Conservation (phyloP, 768 basidiomycete genomes). For the Trametes elegans region DNA sequence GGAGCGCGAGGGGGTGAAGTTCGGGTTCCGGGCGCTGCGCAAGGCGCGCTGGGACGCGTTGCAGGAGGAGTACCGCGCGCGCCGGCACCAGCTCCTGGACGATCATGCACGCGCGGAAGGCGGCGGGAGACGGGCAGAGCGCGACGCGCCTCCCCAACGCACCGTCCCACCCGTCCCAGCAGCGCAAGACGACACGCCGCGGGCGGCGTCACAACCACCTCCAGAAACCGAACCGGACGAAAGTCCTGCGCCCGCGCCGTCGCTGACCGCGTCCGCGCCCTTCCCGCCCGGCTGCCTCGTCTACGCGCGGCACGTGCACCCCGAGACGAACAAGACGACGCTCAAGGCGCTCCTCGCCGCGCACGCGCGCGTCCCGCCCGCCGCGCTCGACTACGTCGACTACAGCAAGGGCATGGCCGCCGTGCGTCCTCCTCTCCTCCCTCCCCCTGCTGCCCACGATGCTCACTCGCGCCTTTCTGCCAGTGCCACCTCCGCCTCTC, state of each 20-base stretch:
- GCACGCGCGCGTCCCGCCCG: constrained; percentile 27
- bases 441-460: not conserved
- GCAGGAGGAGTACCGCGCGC: constrained; percentile 67
- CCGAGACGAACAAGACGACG: constrained; percentile 80
- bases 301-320: constrained; percentile 67
- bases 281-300: constrained; percentile 69
- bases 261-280: constrained; percentile 27
- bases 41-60: constrained; percentile 63
- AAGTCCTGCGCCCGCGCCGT: not conserved
- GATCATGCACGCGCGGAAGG: constrained; percentile 35
- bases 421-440: constrained; percentile 39
- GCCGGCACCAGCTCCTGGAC: constrained; percentile 53
- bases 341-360: constrained; percentile 58
- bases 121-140: too few relatives aligned
- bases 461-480: not conserved
- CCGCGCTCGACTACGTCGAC: constrained; percentile 73
- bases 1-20: constrained; percentile 48
- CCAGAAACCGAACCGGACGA: not conserved
- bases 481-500: constrained; percentile 76
- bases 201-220: not conserved
- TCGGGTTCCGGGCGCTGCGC: constrained; percentile 56
- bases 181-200: not conserved
- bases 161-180: not conserved
- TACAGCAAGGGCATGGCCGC: constrained; percentile 75
- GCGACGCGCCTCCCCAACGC: not conserved